Base-by-base conservation (phyloP, 805 yeast species). In the Wickerhamomyces chambardii region DNA sequence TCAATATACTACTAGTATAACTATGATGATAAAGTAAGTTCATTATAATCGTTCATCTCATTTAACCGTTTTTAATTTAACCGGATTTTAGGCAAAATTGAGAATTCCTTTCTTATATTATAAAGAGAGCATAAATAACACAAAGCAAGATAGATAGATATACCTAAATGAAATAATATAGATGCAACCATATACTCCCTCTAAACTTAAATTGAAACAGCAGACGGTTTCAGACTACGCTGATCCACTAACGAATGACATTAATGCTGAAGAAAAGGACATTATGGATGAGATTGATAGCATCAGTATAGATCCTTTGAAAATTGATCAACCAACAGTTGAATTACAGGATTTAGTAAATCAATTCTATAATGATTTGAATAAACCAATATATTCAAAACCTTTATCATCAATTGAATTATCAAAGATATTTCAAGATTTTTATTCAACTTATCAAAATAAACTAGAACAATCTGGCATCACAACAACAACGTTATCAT, bases 331-430 rank as follows among this genome's bases (percentile, higher is more conserved):
- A 24, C 27, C 27, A 24, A 24, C 14, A 11, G n/a, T 6, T 24
- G 34, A 35, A 29, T 32, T 48, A 11, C 36, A 39, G 12, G n/a
- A 22, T 4, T 36, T 32, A 4, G 40, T 43, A 6, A 15, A 30
- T 9, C 26, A 33, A n/a, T 51, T 51, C 30, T 16, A 42, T 11
- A 35, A 30, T 10, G 56, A 51, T 18, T 30, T 50, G 8, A 40
- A 31, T 15, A 30, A 35, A 15, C 56, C 56, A 4, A 50, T 44
- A 27, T 43, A 48, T 28, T 25, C 34, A 17, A 41, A 29, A 24
- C 56, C 56, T 6, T 35, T 48, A 28, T 35, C 43, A 1, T 39
- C 46, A 6, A 40, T 37, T 1, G 41, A 48, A 18, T 17, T 50
- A 19, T 35, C 44, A 11, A 14, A 22, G 3, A 26, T 44, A 31